These are phyloP conservation scores for Dissophora globulifera DNA, from an alignment of 192 early-diverging fungal genomes.

Conservation along the genomic window DNA sequence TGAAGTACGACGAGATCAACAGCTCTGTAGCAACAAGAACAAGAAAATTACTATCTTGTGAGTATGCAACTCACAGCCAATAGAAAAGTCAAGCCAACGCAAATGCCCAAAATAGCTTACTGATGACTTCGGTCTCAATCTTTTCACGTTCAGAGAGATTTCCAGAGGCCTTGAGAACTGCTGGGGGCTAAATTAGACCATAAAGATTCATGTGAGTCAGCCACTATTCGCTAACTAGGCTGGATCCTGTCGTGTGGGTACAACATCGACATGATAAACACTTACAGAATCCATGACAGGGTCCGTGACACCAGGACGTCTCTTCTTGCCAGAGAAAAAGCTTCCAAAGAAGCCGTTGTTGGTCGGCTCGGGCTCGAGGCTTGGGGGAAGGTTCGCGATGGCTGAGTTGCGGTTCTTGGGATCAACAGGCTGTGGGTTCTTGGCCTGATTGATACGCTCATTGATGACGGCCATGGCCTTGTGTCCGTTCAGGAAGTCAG, in stretches of 20 bases:
- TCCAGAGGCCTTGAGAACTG: conserved; percentile 93
- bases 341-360: conserved; percentile 95
- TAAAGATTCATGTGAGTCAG: too few relatives aligned
- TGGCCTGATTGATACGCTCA: conserved; percentile 82
- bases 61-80: too few relatives aligned
- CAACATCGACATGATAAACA: too few relatives aligned
- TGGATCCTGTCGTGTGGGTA: too few relatives aligned
- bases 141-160: conserved; percentile 96
- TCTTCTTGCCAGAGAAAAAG: conserved; percentile 92
- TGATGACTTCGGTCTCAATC: conserved; percentile 99
- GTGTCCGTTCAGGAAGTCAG: conserved; percentile 98
- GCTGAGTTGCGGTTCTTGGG: conserved; percentile 46
- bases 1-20: conserved; percentile 96
- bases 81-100: background rate
- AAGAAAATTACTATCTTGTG: conserved; percentile 3
- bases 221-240: too few relatives aligned
- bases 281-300: conserved; percentile 57
- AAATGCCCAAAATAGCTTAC: conserved; percentile 57
- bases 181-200: conserved; percentile 81
- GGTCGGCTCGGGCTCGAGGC: conserved; percentile 46
- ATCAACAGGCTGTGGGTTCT: conserved; percentile 58
- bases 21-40: conserved; percentile 69
- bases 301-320: conserved; percentile 75
- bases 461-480: conserved; percentile 92
- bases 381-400: conserved; percentile 34